Evolutionary conservation across 306 rosid genomes (phyloP).

Genomic region (Dryas drummondii): DNA sequence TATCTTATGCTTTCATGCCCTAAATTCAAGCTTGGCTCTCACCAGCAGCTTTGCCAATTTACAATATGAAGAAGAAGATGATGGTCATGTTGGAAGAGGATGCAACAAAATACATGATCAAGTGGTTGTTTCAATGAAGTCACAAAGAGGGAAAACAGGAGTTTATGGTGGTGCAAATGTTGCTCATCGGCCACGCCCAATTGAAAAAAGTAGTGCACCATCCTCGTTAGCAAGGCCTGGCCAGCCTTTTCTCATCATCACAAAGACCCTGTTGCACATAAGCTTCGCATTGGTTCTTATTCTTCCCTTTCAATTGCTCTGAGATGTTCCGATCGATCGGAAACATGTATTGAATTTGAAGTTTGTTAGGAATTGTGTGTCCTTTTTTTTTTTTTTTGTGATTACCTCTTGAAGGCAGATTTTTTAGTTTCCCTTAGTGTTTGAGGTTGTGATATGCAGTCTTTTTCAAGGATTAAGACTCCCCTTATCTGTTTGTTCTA

Average conservation of each 20-base stretch:
- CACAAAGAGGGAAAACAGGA: conserved; percentile 22
- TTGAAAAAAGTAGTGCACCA: not conserved
- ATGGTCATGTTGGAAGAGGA: too few relatives aligned
- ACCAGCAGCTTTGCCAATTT: not conserved
- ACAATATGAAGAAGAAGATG: not conserved
- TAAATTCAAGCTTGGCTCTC: conserved; percentile 1
- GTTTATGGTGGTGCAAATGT: conserved; percentile 19
- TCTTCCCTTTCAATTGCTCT: conserved; percentile 18
- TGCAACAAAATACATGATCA: too few relatives aligned
- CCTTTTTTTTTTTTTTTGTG: not conserved
- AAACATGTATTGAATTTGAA: not conserved
- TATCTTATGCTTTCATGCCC: conserved; percentile 8
- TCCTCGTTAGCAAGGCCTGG: not conserved
- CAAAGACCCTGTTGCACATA: conserved; percentile 9
- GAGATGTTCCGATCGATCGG: not conserved
- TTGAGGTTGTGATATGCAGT: not conserved
- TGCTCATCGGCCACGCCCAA: not conserved
- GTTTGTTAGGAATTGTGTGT: not conserved
- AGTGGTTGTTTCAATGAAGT: conserved; percentile 5
- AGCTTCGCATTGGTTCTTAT: conserved; percentile 12
- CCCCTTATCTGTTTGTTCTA: not conserved
- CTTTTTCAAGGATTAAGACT: not conserved
- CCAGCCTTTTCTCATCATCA: not conserved
- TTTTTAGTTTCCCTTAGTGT: not conserved
- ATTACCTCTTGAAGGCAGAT: not conserved